Evolutionary conservation across 108 stramenopile species (phyloP), one percentile per base, ranked within the genome.

Genomic region (Stephanodiscus minutulus): DNA sequence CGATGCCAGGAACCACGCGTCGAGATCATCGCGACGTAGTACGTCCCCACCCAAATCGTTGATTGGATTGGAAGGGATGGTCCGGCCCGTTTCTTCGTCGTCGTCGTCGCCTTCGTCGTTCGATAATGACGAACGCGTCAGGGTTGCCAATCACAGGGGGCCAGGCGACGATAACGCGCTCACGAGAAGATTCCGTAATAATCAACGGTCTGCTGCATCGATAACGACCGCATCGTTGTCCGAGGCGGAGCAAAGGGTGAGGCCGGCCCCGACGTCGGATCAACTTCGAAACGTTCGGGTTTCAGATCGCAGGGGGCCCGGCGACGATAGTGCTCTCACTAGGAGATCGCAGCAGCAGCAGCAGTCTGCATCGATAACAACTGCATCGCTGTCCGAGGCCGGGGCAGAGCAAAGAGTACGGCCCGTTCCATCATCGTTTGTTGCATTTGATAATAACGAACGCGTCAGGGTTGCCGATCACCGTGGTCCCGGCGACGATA

Each of bases 401-500:
- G 22, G 9, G 7, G 52, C 52, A 27, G 52, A 53, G 52, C 52
- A 31, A 6, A 35, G 29, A 18, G 29, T 58, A 36, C 57, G 57
- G 17, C 57, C 57, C 11, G 10, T 35, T 17, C 17, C 57, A 36
- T 58, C 27, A 18, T 58, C 57, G 31, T 25, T 53, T 1, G 7
- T 53, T 1, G 7, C 52, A 27, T 53, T 53, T 8, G 52, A 53
- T 53, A 24, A 25, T 27, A 24, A 20, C 15, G 25, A 27, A 53
- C 52, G 22, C 22, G 15, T 53, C 25, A 28, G 31, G 29, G 57
- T 58, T 17, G 33, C 31, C n/a, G 29, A 58, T 58, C 57, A 58
- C 57, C 35, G 57, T 36, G 57, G 57, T 33, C 57, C 57, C 2
- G 57, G 57, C 17, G 57, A 58, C 36, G 57, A 58, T 35, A 28